phyloP scores from a whole-genome alignment of 192 early-diverging fungal species.

The Phycomyces blakesleeanus region DNA sequence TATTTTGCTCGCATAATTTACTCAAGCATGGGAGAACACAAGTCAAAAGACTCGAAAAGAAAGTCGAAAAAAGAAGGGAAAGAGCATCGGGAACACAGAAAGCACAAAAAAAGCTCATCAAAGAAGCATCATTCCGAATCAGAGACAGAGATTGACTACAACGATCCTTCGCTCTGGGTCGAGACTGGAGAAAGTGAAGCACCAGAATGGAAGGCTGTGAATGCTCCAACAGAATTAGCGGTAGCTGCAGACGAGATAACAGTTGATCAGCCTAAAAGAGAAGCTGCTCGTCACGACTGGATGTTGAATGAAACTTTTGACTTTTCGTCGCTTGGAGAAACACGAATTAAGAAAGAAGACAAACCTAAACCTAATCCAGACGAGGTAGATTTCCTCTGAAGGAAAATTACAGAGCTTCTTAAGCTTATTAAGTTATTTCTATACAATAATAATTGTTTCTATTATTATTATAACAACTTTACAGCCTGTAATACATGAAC shows the following conservation, averaged over 20 bases:
- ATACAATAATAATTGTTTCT: too few species aligned
- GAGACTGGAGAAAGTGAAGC: conserved; percentile 1
- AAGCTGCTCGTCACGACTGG: conserved; percentile 24
- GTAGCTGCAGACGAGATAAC: not conserved
- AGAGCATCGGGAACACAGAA: conserved; percentile 12
- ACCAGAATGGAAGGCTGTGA: conserved; percentile 7
- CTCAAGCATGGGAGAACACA: conserved; percentile 17
- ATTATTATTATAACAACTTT: too few species aligned
- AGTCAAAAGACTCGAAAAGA: conserved; percentile 2
- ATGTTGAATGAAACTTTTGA: conserved; percentile 37
- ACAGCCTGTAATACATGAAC: conserved; percentile 36
- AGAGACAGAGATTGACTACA: conserved; percentile 32
- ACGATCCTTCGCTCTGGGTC: conserved; percentile 28
- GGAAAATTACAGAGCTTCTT: too few species aligned
- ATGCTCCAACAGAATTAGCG: conserved; percentile 2
- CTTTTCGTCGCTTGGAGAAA: conserved; percentile 38
- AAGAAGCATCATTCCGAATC: not conserved
- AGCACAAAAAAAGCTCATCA: conserved; percentile 23
- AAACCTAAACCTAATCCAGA: conserved; percentile 41
- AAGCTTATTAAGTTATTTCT: too few species aligned
- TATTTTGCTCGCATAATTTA: not conserved
- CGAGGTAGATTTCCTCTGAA: conserved; percentile 26
- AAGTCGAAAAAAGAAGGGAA: conserved; percentile 3
- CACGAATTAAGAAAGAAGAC: conserved; percentile 36
- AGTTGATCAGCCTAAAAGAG: conserved; percentile 2